Conservation (phyloP, 148 eudicot species). For the Bassia scoparia region DNA sequence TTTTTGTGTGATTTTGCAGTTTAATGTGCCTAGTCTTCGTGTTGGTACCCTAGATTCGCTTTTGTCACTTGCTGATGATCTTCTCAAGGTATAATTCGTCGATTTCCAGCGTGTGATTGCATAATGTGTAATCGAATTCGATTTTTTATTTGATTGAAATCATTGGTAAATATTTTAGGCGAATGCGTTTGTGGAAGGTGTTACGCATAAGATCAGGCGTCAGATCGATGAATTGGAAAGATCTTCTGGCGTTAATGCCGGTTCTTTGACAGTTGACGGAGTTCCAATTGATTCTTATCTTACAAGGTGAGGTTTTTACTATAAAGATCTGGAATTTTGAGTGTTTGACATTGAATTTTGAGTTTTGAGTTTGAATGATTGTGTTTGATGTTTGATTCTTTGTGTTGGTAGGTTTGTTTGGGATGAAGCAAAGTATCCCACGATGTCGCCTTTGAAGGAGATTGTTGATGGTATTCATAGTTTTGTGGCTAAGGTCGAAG, state of each 20-base stretch:
- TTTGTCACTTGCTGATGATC: constrained; percentile 81
- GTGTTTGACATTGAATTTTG: constrained; percentile 1
- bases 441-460: constrained; percentile 86
- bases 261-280: constrained; percentile 85
- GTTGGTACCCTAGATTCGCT: constrained; percentile 92
- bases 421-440: constrained; percentile 97
- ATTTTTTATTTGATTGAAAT: constrained; percentile 1
- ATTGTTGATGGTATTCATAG: constrained; percentile 73
- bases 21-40: constrained; percentile 94
- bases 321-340: constrained; percentile 11
- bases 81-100: constrained; percentile 49
- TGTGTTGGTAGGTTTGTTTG: constrained; percentile 67
- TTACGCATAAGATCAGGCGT: constrained; percentile 88
- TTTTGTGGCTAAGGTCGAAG: constrained; percentile 86
- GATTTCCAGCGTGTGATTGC: background rate
- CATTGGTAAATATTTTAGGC: constrained; percentile 39
- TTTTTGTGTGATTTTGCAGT: constrained; percentile 51
- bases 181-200: constrained; percentile 75
- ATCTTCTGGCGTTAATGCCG: constrained; percentile 66
- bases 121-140: constrained; percentile 3
- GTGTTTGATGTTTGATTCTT: background rate
- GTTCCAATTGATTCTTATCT: constrained; percentile 93
- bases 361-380: background rate
- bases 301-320: constrained; percentile 49
- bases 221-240: constrained; percentile 96